Evolutionary conservation across 345 rosid species (phyloP).

Genomic region (Gossypium raimondii): DNA sequence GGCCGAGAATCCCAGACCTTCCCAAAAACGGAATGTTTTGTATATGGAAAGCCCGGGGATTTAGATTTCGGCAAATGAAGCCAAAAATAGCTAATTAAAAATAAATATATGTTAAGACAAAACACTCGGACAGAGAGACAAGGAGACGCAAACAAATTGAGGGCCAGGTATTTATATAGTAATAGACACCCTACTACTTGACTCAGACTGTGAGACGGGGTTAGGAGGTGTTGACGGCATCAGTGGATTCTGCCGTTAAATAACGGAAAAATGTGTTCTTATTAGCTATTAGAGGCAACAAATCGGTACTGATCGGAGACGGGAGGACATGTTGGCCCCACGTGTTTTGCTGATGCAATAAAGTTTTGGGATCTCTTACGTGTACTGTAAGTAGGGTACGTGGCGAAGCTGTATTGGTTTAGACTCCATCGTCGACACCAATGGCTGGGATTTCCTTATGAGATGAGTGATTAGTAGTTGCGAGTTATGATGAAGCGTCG

Average conservation of each 20-base stretch:
- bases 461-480: background rate
- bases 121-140: background rate
- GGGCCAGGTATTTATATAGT: constrained; percentile 35
- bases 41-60: constrained; percentile 31
- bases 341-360: constrained; percentile 35
- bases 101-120: background rate
- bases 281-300: background rate
- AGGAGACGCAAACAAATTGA: constrained; percentile 25
- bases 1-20: constrained; percentile 16
- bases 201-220: background rate
- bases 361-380: constrained; percentile 44
- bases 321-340: constrained; percentile 58
- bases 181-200: background rate
- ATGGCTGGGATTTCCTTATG: constrained; percentile 20
- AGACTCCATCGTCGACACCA: background rate
- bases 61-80: constrained; percentile 18
- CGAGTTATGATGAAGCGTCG: constrained; percentile 30
- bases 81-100: constrained; percentile 2
- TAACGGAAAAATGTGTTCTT: constrained; percentile 35
- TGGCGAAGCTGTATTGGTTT: constrained; percentile 29
- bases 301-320: constrained; percentile 41
- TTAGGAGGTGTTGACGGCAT: constrained; percentile 36
- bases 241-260: constrained; percentile 30
- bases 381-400: constrained; percentile 35
- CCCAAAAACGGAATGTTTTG: constrained; percentile 14